phyloP scores from a whole-genome alignment of 345 rosid genomes.

The Durio zibethinus region DNA sequence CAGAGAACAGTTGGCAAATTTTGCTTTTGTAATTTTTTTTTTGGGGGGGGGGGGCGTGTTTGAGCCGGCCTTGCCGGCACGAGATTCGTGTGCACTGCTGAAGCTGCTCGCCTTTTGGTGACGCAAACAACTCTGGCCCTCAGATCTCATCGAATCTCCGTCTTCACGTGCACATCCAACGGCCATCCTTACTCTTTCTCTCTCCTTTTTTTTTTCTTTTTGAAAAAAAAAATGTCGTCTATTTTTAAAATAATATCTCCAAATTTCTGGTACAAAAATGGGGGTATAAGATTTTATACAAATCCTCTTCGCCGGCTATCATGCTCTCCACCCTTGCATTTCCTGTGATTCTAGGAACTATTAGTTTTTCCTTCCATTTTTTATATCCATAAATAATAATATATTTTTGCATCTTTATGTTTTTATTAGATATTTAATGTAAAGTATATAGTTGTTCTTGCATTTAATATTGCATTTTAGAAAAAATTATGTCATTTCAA shows the following conservation, averaged over 20 bases:
- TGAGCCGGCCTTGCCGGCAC: conserved; percentile 35
- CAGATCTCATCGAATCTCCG: not conserved
- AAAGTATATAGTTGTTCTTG: not conserved
- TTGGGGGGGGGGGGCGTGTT: too few species aligned
- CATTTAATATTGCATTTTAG: not conserved
- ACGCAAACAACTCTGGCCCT: conserved; percentile 13
- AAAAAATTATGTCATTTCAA: not conserved
- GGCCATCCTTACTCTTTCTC: not conserved
- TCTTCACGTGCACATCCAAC: conserved; percentile 5
- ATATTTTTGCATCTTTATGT: not conserved
- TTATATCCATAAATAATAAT: too few species aligned
- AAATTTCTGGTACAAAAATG: not conserved
- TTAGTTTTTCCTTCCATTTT: too few species aligned
- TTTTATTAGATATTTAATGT: not conserved
- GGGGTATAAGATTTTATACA: not conserved
- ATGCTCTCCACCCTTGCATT: conserved; percentile 5
- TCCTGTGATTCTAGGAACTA: not conserved
- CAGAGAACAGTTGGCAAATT: not conserved
- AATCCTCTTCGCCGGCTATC: not conserved
- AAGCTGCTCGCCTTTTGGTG: conserved; percentile 9
- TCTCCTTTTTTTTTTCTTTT: not conserved
- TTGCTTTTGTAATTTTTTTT: not conserved
- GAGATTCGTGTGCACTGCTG: conserved; percentile 28
- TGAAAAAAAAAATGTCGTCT: not conserved
- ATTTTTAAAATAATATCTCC: not conserved